A percentile compares a stretch with the other conserved stretches of the same genome.
These are phyloP conservation scores for Debaryomyces maramus DNA, from an alignment of 805 yeast genomes.

Conservation along the genomic window DNA sequence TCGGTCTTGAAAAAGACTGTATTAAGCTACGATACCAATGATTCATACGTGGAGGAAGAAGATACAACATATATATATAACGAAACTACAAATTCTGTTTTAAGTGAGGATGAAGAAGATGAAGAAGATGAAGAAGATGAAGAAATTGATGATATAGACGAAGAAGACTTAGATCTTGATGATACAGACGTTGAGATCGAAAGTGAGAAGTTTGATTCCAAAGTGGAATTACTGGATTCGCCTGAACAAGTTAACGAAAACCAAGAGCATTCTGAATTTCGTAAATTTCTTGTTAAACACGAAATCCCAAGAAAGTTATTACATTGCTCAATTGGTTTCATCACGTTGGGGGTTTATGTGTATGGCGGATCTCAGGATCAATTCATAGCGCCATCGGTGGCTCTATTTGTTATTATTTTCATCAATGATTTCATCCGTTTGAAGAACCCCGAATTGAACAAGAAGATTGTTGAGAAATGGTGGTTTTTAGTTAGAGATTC, in stretches of 20 bases:
- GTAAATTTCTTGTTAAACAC: constrained; percentile 62
- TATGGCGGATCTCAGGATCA: constrained; percentile 54
- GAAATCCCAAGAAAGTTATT: constrained; percentile 87
- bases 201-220: constrained; percentile 9
- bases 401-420: constrained; percentile 57
- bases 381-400: constrained; percentile 59
- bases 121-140: constrained; percentile 17
- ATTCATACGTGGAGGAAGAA: constrained; percentile 37
- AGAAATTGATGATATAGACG: constrained; percentile 11
- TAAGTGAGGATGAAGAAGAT: constrained; percentile 17
- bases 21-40: constrained; percentile 22
- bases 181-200: constrained; percentile 5
- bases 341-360: constrained; percentile 73
- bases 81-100: constrained; percentile 20
- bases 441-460: constrained; percentile 59
- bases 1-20: constrained; percentile 17
- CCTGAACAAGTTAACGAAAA: neutral
- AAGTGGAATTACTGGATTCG: constrained; percentile 6
- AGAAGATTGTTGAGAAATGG: constrained; percentile 59
- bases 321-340: constrained; percentile 85
- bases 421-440: constrained; percentile 70
- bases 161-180: constrained; percentile 2
- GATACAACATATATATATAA: constrained; percentile 35
- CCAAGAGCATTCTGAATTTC: constrained; percentile 5
- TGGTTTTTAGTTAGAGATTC: constrained; percentile 85